These are phyloP conservation scores for Trypanosoma mega DNA, from an alignment of 208 protist species.

Conservation along the genomic window DNA sequence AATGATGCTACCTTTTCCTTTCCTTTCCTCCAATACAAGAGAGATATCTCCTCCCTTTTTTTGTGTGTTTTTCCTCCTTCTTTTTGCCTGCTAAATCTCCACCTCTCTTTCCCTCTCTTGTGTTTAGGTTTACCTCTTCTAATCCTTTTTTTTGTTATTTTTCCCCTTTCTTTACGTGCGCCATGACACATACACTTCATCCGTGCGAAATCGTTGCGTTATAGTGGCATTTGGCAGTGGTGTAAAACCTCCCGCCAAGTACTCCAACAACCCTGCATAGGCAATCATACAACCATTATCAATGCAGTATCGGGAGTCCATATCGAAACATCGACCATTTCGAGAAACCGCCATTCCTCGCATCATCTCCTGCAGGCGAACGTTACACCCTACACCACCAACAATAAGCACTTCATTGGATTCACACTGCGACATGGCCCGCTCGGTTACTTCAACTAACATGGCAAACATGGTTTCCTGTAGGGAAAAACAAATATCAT, in stretches of 20 bases:
- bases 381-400: conserved; percentile 99
- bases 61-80: conserved; percentile 18
- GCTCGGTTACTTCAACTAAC: conserved; percentile 99
- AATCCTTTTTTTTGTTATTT: conserved; percentile 3
- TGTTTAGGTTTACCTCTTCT: background rate
- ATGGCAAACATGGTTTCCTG: conserved; percentile 99
- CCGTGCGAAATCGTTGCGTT: conserved; percentile 94
- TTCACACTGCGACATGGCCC: conserved; percentile 98
- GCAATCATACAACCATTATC: conserved; percentile 99
- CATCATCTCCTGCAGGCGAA: conserved; percentile 97
- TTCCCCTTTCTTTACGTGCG: conserved; percentile 32
- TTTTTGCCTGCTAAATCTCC: background rate
- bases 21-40: background rate
- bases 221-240: conserved; percentile 68
- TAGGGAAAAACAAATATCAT: conserved; percentile 98
- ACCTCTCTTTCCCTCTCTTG: background rate
- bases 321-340: conserved; percentile 88
- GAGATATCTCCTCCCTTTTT: conserved; percentile 17
- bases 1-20: too few species aligned
- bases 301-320: conserved; percentile 99
- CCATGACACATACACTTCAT: conserved; percentile 96
- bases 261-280: conserved; percentile 95
- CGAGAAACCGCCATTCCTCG: conserved; percentile 89
- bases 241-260: conserved; percentile 73
- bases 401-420: conserved; percentile 97